A percentile compares a stretch with the other conserved stretches of the same genome.
These are phyloP conservation scores for Cystofilobasidium ferigula DNA, from an alignment of 768 basidiomycete genomes.

Conservation along the genomic window DNA sequence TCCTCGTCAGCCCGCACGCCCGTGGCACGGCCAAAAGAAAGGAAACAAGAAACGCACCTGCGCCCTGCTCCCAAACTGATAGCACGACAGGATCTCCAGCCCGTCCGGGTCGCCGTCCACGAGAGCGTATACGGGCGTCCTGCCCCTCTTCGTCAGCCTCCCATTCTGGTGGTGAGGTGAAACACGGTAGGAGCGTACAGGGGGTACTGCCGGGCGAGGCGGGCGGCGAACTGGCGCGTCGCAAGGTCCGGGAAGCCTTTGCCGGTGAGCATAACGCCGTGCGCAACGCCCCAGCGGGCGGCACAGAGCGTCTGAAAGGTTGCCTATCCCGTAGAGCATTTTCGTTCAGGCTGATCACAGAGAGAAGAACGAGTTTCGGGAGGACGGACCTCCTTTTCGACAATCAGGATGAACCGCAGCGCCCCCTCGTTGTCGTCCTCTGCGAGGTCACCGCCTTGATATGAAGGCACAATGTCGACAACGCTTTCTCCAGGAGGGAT, in stretches of 20 bases:
- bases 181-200: slow-evolving; percentile 45
- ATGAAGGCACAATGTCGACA: neutral
- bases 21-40: too few species aligned
- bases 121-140: slow-evolving; percentile 63
- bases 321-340: slow-evolving; percentile 48
- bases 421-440: neutral
- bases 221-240: slow-evolving; percentile 70
- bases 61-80: slow-evolving; percentile 64
- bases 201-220: slow-evolving; percentile 55
- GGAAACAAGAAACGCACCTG: slow-evolving; percentile 45
- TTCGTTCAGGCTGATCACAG: neutral
- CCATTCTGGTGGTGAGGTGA: neutral
- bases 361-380: neutral
- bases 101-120: slow-evolving; percentile 91
- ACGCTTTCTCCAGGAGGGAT: slow-evolving; percentile 18
- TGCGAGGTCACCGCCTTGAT: neutral
- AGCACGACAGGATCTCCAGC: slow-evolving; percentile 79
- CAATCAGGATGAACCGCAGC: slow-evolving; percentile 59
- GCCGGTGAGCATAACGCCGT: slow-evolving; percentile 76
- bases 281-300: slow-evolving; percentile 49
- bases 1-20: neutral
- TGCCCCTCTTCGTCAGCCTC: slow-evolving; percentile 37
- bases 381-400: slow-evolving; percentile 77
- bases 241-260: slow-evolving; percentile 95
- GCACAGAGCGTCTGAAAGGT: slow-evolving; percentile 80